Evolutionary conservation across 1,284 basidiomycete genomes (phyloP), one percentile per base, ranked within the genome.

Genomic region (Boletus semigastroideus): DNA sequence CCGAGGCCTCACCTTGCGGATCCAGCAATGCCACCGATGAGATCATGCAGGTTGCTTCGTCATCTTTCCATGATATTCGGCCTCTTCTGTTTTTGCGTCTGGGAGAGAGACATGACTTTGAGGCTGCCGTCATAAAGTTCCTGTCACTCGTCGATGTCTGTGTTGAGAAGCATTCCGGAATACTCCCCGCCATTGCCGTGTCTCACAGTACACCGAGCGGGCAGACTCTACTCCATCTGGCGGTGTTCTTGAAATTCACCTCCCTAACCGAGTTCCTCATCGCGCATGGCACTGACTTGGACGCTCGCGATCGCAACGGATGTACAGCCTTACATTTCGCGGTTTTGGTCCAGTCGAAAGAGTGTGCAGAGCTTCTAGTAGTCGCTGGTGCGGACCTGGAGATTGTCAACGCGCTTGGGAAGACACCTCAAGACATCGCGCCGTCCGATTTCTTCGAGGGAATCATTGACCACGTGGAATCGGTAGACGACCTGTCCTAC

Each of bases 281-380:
- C 46, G 70, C 76, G 1, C 87, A 83, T 46, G 85, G 81, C 14
- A 86, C 87, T 30, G 90, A 94, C 60, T 61, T 94, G 42, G 92
- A 98, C 66, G 80, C 81, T 3, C 85, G 92, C 51, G 97, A 99
- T 70, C 78, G 81, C 54, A 97, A 94, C 66, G 96, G 96, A 7
- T 94, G 81, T 65, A 98, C 95, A 0, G 84, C 96, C 0, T 74
- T 98, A 34, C 92, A 96, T 67, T 88, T 96, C 64, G 91, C 94
- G 14, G 88, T 85, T 0, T 73, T 95, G 39, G 78, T 78, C 17
- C 82, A 81, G 22, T 85, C 88, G 19, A 72, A 76, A 41, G 77
- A 80, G 11, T 93, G 92, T 65, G 82, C 84, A 0, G 74, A 78
- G 37, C 71, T 87, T 5, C 76, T 99, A 28, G 65, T 97, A 14